A percentile compares a stretch with the other conserved stretches of the same genome.
phyloP scores from a whole-genome alignment of 1,139 yeast genomes.

The Pichia norvegensis region DNA sequence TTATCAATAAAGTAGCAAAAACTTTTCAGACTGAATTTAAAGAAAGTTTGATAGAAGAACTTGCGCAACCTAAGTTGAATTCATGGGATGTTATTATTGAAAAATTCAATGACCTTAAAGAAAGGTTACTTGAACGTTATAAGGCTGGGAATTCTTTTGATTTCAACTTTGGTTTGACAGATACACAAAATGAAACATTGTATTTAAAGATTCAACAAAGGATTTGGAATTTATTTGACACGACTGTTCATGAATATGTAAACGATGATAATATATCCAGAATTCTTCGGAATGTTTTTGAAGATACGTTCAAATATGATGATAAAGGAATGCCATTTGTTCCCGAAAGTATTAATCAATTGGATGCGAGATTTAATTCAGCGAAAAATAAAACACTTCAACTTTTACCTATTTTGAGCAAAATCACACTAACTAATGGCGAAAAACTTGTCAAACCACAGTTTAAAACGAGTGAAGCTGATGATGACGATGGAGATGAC shows the following conservation, averaged over 20 bases:
- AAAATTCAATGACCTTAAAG: conserved; percentile 39
- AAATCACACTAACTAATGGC: conserved; percentile 43
- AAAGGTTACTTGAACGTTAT: conserved; percentile 16
- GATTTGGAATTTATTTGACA: conserved; percentile 62
- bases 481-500: conserved; percentile 37
- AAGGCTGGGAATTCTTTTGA: conserved; percentile 32
- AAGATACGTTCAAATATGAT: conserved; percentile 76
- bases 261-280: conserved; percentile 51
- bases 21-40: conserved; percentile 35
- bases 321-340: conserved; percentile 67
- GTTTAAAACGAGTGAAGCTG: conserved; percentile 35
- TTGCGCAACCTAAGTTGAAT: conserved; percentile 38
- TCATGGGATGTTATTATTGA: conserved; percentile 58
- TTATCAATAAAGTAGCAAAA: conserved; percentile 34
- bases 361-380: conserved; percentile 54
- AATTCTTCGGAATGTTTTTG: conserved; percentile 64
- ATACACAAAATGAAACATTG: conserved; percentile 36
- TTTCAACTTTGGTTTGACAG: conserved; percentile 55
- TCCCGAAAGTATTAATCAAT: conserved; percentile 68
- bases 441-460: conserved; percentile 55
- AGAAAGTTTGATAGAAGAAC: conserved; percentile 34
- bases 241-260: conserved; percentile 49
- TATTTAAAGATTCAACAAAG: conserved; percentile 39
- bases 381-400: conserved; percentile 53
- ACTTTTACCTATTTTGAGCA: conserved; percentile 52